Evolutionary conservation across 1,284 basidiomycete genomes (phyloP).

Genomic region (Naganishia sp.): DNA sequence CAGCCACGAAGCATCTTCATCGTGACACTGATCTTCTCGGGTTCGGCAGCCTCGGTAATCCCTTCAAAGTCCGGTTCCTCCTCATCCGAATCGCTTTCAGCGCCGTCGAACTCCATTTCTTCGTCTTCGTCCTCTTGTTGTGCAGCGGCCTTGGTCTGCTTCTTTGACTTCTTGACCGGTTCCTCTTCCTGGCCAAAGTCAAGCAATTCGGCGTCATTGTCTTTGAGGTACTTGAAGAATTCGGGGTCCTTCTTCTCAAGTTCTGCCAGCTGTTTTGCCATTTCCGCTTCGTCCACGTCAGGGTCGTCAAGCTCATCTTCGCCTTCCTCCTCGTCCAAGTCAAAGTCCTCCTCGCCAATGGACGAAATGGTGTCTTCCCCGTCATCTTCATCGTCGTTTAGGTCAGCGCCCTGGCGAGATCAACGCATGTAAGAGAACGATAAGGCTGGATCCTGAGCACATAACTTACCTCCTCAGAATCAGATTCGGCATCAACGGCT

Average conservation of each 20-base stretch:
- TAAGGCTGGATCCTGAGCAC: background rate
- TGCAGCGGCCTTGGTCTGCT: constrained; percentile 52
- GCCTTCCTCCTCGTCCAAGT: constrained; percentile 57
- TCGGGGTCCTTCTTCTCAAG: constrained; percentile 95
- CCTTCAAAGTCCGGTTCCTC: constrained; percentile 52
- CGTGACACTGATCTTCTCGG: constrained; percentile 62
- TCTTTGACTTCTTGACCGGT: constrained; percentile 54
- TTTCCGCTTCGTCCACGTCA: constrained; percentile 58
- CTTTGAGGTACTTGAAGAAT: constrained; percentile 96
- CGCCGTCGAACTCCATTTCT: constrained; percentile 53
- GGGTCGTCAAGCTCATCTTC: constrained; percentile 60
- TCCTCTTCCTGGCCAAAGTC: constrained; percentile 64
- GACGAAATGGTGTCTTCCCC: constrained; percentile 41
- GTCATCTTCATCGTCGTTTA: constrained; percentile 61
- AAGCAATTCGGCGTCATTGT: constrained; percentile 88
- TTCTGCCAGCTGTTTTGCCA: constrained; percentile 75
- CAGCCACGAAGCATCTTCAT: constrained; percentile 73
- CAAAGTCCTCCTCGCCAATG: constrained; percentile 33
- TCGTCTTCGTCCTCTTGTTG: constrained; percentile 51
- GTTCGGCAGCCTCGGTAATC: constrained; percentile 59
- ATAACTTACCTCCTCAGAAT: constrained; percentile 9
- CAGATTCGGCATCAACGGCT: constrained; percentile 9
- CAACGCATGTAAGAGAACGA: background rate
- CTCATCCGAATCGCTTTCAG: constrained; percentile 56
- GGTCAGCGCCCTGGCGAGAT: constrained; percentile 57